Base-by-base conservation (phyloP, 768 basidiomycete species). In the Suillus ampliporus region DNA sequence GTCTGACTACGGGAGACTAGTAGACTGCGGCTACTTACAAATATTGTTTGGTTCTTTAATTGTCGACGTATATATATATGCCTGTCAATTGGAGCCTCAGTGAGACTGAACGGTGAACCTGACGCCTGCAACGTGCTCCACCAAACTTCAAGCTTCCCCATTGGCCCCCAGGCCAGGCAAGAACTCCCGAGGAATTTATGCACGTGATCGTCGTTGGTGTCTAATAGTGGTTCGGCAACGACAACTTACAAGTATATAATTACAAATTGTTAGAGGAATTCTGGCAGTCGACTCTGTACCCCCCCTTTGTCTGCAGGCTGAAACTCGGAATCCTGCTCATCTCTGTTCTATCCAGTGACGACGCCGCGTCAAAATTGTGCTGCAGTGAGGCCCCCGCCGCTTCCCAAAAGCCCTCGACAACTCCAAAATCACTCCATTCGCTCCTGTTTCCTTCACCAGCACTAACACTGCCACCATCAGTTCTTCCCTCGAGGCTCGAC, bases 231-330 rank as follows among this genome's bases (percentile, higher is more conserved):
- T n/a, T n/a, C n/a, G n/a, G n/a, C n/a, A n/a, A n/a, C n/a, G n/a
- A n/a, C n/a, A n/a, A n/a, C n/a, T n/a, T n/a, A n/a, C n/a, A n/a
- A n/a, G n/a, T n/a, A n/a, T n/a, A n/a, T n/a, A n/a, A n/a, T n/a
- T n/a, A n/a, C 13, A 83, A 85, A 6, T 79, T 86, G 2, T 91
- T 92, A 68, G 70, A 71, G 5, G 84, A 84, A 31, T 89, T 88
- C 69, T 92, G 91, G 91, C 71, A 79, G 14, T 66, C 76, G 3
- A 78, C 60, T n/a, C n/a, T n/a, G n/a, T n/a, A n/a, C n/a, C n/a
- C n/a, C n/a, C n/a, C n/a, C n/a, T n/a, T n/a, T n/a, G n/a, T n/a
- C n/a, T n/a, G n/a, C n/a, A n/a, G n/a, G 6, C 31, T 37, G 58
- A 35, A 35, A 21, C 43, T 58, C 61, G 1, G 60, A 61, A 35